Percentiles rank a stretch among this genome's conserved stretches.
phyloP scores from a whole-genome alignment of 257 asterid species.

The Ballota nigra region DNA sequence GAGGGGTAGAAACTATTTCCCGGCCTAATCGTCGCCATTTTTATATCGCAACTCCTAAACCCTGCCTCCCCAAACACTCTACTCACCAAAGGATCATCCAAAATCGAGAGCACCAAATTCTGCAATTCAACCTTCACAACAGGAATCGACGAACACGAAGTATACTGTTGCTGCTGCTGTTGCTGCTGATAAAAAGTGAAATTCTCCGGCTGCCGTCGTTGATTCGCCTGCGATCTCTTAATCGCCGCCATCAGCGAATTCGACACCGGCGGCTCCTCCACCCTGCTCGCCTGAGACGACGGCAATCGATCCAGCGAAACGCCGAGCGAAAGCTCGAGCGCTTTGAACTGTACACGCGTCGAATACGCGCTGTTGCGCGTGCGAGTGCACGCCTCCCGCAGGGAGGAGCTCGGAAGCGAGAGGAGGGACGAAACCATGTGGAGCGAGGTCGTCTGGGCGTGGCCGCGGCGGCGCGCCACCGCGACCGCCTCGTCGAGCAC shows the following conservation, averaged over 20 bases:
- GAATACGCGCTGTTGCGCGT: constrained; percentile 69
- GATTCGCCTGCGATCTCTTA: constrained; percentile 84
- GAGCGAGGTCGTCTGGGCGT: constrained; percentile 87
- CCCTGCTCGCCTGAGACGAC: constrained; percentile 32
- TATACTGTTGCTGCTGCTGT: constrained; percentile 33
- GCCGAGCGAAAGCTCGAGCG: constrained; percentile 73
- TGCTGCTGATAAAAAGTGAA: constrained; percentile 64
- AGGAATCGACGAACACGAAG: constrained; percentile 43
- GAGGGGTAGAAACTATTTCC: constrained; percentile 40
- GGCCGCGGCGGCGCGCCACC: constrained; percentile 86
- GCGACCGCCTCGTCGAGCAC: constrained; percentile 80
- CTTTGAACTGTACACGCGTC: constrained; percentile 68
- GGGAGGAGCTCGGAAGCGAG: constrained; percentile 58
- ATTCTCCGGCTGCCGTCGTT: constrained; percentile 83
- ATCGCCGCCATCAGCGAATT: constrained; percentile 92
- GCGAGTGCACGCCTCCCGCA: constrained; percentile 81
- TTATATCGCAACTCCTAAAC: constrained; percentile 73
- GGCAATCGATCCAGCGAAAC: constrained; percentile 78
- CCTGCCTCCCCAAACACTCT: constrained; percentile 90
- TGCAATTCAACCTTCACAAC: constrained; percentile 79
- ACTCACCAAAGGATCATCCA: constrained; percentile 91
- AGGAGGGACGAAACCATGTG: constrained; percentile 80
- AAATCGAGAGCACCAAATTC: constrained; percentile 64
- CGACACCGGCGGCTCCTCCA: constrained; percentile 77
- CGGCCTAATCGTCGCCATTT: constrained; percentile 63